Evolutionary conservation across 2,329 filamentous ascomycete species (phyloP).

Genomic region (Teratosphaeria pseudoeucalypti): DNA sequence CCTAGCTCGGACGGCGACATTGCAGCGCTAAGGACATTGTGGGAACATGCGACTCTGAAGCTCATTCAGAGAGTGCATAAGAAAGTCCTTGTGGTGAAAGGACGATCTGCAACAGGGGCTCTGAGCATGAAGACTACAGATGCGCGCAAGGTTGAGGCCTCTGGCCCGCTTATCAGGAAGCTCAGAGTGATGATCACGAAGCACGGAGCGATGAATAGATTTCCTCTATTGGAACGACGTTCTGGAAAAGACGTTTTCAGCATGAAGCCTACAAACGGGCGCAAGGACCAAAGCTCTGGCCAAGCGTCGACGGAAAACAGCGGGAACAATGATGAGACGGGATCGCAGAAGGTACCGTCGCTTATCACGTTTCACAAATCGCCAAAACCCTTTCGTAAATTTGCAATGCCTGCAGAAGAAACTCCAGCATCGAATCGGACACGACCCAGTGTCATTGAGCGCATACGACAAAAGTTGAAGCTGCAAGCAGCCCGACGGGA

Average conservation of each 20-base stretch:
- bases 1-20: background rate
- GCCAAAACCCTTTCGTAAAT: background rate
- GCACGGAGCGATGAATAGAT: background rate
- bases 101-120: background rate
- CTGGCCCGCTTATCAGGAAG: too few relatives aligned
- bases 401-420: background rate
- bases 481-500: background rate
- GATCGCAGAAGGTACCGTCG: too few relatives aligned
- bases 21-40: background rate
- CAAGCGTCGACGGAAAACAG: too few relatives aligned
- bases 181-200: too few relatives aligned
- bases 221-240: background rate
- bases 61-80: background rate
- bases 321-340: too few relatives aligned
- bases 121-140: background rate
- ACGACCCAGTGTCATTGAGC: background rate
- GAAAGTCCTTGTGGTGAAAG: background rate
- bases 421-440: background rate
- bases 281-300: background rate
- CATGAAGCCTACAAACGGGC: background rate
- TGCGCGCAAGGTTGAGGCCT: background rate
- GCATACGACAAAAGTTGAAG: background rate
- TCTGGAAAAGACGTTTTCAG: background rate
- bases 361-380: background rate
- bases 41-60: background rate